phyloP scores from a whole-genome alignment of 2,329 filamentous ascomycete genomes.

The Beauveria sp. region DNA sequence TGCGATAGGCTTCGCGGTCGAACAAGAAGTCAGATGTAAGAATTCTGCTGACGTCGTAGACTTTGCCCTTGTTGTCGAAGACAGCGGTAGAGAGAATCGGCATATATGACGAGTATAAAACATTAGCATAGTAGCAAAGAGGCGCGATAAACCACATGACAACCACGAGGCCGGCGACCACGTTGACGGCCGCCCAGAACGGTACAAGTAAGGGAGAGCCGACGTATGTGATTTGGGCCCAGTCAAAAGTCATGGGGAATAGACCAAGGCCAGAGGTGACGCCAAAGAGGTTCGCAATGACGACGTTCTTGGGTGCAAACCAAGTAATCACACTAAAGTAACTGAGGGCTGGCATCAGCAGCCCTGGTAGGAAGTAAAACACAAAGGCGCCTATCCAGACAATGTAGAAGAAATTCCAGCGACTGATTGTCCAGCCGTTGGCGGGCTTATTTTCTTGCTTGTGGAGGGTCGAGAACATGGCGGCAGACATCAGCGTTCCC shows the following conservation, averaged over 20 bases:
- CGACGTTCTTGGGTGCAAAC: constrained; percentile 80
- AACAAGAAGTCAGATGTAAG: constrained; percentile 72
- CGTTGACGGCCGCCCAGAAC: constrained; percentile 81
- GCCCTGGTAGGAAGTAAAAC: constrained; percentile 80
- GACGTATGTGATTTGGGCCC: constrained; percentile 84
- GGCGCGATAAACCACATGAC: constrained; percentile 83
- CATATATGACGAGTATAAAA: constrained; percentile 76
- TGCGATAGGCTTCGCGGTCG: constrained; percentile 65
- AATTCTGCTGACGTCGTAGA: constrained; percentile 76
- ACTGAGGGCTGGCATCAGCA: constrained; percentile 75
- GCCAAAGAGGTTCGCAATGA: constrained; percentile 79
- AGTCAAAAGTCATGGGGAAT: constrained; percentile 83
- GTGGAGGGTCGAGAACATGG: constrained; percentile 83
- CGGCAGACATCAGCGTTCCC: constrained; percentile 76
- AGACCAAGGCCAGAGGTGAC: constrained; percentile 77
- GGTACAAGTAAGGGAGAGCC: constrained; percentile 77
- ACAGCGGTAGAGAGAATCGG: constrained; percentile 78
- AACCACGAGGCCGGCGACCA: constrained; percentile 68
- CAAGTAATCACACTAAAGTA: constrained; percentile 87
- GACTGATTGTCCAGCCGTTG: constrained; percentile 73
- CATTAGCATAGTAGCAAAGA: constrained; percentile 71
- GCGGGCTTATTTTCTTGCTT: constrained; percentile 76
- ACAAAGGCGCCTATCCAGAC: constrained; percentile 63
- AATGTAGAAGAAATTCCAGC: constrained; percentile 76
- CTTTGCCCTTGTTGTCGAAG: constrained; percentile 74